phyloP scores from a whole-genome alignment of 352 stramenopile species.

The Globisporangium canariense region DNA sequence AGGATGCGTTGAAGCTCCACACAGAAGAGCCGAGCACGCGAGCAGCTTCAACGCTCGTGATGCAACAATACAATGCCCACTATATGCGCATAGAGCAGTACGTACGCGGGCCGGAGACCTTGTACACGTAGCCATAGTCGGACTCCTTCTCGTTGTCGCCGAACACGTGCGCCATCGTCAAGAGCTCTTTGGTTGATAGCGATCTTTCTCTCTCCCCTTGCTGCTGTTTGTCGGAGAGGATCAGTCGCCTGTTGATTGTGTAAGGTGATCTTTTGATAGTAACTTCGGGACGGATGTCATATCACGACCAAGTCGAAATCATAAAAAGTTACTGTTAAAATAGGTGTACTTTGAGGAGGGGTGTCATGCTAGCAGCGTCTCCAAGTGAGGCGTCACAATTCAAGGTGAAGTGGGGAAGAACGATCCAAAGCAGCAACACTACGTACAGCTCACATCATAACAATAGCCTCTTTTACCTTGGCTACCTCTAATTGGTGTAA shows the following conservation, averaged over 20 bases:
- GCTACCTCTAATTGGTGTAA: not conserved
- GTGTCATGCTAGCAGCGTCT: not conserved
- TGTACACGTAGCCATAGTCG: conserved; percentile 99
- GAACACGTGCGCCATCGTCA: conserved; percentile 77
- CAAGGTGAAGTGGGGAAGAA: conserved; percentile 3
- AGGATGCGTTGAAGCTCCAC: not conserved
- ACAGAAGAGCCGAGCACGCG: not conserved
- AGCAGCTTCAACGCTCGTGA: not conserved
- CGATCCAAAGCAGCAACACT: conserved; percentile 5
- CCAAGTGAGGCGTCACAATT: not conserved
- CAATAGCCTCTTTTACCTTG: not conserved
- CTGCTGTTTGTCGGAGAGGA: not conserved
- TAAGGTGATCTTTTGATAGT: not conserved
- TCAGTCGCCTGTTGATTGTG: not conserved
- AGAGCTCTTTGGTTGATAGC: conserved; percentile 11
- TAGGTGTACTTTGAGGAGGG: not conserved
- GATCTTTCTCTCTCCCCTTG: conserved; percentile 45
- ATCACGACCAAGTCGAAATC: conserved; percentile 1
- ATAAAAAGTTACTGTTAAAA: not conserved
- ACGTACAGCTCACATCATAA: conserved; percentile 20
- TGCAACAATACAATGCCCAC: not conserved
- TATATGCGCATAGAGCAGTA: conserved; percentile 9
- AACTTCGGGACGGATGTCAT: conserved; percentile 6
- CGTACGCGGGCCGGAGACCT: conserved; percentile 97
- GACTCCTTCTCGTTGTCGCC: conserved; percentile 85